phyloP scores from a whole-genome alignment of 1,284 basidiomycete species.

The Irpex rosettiformis region DNA sequence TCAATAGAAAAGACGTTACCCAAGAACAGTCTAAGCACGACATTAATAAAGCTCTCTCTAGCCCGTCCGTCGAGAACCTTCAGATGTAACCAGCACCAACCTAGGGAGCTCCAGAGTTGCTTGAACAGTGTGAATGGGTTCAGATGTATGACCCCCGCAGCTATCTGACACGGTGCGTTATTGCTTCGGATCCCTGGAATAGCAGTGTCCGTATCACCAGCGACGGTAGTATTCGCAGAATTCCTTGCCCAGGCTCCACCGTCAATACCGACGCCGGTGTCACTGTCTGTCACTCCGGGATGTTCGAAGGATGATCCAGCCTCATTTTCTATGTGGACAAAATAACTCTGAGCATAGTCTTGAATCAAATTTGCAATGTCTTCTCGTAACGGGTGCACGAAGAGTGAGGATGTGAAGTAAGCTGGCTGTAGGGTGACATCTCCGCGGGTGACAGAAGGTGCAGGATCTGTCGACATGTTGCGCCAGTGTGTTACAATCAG shows the following conservation, averaged over 20 bases:
- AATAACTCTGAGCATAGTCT: slow-evolving; percentile 39
- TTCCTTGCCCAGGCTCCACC: too few relatives aligned
- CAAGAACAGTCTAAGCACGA: slow-evolving; percentile 59
- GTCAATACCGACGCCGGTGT: too few relatives aligned
- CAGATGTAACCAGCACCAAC: slow-evolving; percentile 74
- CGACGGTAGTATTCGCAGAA: too few relatives aligned
- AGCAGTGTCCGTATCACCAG: not conserved
- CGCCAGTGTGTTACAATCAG: too few relatives aligned
- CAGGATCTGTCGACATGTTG: slow-evolving; percentile 37
- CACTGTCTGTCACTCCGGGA: too few relatives aligned
- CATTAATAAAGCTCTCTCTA: slow-evolving; percentile 55
- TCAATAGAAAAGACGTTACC: slow-evolving; percentile 38
- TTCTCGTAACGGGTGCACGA: slow-evolving; percentile 59
- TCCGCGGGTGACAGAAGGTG: slow-evolving; percentile 46
- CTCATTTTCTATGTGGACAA: slow-evolving; percentile 29
- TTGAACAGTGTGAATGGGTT: slow-evolving; percentile 70
- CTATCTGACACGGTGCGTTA: not conserved
- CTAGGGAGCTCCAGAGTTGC: slow-evolving; percentile 55
- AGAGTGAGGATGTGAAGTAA: slow-evolving; percentile 74
- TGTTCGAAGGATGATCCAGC: too few relatives aligned
- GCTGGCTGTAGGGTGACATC: slow-evolving; percentile 62
- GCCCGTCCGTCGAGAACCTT: slow-evolving; percentile 62
- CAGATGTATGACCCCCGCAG: not conserved
- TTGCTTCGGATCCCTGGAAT: too few relatives aligned
- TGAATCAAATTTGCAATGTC: slow-evolving; percentile 54